Evolutionary conservation across 2,329 filamentous ascomycete genomes (phyloP), one percentile per base, ranked within the genome.

Genomic region (Aspergillus glaucus): DNA sequence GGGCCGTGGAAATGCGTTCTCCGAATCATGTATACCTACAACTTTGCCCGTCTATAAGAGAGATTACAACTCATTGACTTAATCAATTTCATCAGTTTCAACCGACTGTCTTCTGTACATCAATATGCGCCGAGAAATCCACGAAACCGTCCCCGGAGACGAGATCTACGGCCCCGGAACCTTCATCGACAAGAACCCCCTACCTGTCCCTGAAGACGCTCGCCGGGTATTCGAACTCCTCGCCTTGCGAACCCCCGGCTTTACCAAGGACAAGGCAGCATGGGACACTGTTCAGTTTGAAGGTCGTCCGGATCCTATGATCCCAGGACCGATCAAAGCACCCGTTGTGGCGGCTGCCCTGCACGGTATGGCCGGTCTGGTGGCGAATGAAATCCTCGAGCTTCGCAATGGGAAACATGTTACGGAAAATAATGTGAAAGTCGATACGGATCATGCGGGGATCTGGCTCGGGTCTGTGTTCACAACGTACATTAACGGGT

Each of bases 361-460:
- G 3, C 71, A 75, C 46, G 70, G 66, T 7, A 74, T 75, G 72
- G 63, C 62, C 43, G 73, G 73, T 9, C 50, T 75, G 3, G 61
- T 72, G n/a, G 69, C 55, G 3, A 66, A 71, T 46, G 71, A 75
- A 48, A 61, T 75, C 10, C 52, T 70, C 1, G 60, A 59, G 15
- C 41, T 58, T 10, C 52, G 60, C 1, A 56, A 61, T 46, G 52
- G 50, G 1, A 55, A 47, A 12, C 45, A 49, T 4, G 49, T 46
- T 2, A 44, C 40, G 0, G 42, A 56, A 5, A 44, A 50, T 6
- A 47, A 43, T 2, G 60, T 76, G n/a, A 65, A 60, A 0, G 63
- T 79, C 47, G 69, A 78, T 55, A 77, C 74, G 0, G 73, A 75
- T 17, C 73, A 78, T 28, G 67, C 70, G 1, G 70, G 64, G 0